Evolutionary conservation across 495 filamentous ascomycete genomes (phyloP), one percentile per base, ranked within the genome.

Genomic region (Penicillium atrosanguineum): DNA sequence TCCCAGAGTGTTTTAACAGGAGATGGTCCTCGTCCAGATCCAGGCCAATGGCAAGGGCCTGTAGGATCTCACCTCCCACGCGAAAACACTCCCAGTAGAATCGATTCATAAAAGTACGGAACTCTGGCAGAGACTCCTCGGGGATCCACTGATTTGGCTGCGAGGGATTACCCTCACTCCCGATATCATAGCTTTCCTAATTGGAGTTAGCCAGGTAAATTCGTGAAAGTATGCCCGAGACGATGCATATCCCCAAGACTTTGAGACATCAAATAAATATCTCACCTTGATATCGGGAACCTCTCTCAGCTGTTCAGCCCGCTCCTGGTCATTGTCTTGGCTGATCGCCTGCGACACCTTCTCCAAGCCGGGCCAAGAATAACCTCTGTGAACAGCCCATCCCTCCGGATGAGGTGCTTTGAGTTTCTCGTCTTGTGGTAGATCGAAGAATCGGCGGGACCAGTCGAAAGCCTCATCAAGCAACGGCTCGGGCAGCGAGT

Each of bases 131-230:
- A 1, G 65, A 60, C 1, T 77, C 65, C 31, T 85, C 76, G 3
- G 83, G 82, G 7, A 83, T 65, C 84, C 84, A 88, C 56, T 87
- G 76, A 50, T 88, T 89, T 8, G 83, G 83, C 55, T 86, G 81
- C 19, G 61, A 50, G 9, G 61, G 29, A 48, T 83, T 79, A 3
- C 76, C 59, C 31, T 84, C 77, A 53, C 80, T 86, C 9, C 85
- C 86, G 51, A 83, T 83, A 51, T 88, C 86, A 57, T 83, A 88
- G 55, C 78, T 82, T 68, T 89, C 86, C 81, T 86, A 40, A 29
- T 42, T 3, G 26, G 8, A 11, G 9, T 48, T 11, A 49, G 38
- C 25, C 7, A 0, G 29, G n/a, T 3, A 16, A 14, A 34, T 14
- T 15, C 11, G 28, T 14, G 3, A 12, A 34, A 2, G 14, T 12